Base-by-base conservation (phyloP, 495 filamentous ascomycete genomes). In the Oidiodendron maius region DNA sequence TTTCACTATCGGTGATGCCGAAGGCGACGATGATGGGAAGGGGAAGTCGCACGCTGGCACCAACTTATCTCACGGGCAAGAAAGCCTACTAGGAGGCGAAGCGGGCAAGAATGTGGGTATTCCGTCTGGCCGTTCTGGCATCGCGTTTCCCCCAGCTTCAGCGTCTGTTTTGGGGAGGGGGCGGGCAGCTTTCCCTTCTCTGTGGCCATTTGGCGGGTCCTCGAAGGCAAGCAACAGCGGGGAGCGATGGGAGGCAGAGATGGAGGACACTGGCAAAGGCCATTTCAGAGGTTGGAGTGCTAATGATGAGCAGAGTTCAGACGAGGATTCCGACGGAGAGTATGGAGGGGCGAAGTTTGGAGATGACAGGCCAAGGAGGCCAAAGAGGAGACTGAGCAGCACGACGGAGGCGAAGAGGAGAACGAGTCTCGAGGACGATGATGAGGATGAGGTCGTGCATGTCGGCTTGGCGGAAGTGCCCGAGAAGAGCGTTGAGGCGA, bases 351-450 rank as follows among this genome's bases (percentile, higher is more conserved):
- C 13, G 16, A 39, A 37, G 17, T 16, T 18, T 11, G 71, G 70
- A 26, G 60, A 65, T 49, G 63, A 70, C 25, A 4, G 10, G 42
- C 16, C 26, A 39, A 16, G 36, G 32, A 35, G 23, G 34, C 10
- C 17, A 22, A 25, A 35, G 10, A 61, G 48, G 52, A 56, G 59
- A 50, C 21, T 56, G 37, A 57, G 50, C 42, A 50, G 36, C 12
- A 74, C 71, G 16, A 69, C 73, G 2, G 75, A 80, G 61, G 74
- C 75, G 4, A 65, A 67, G 47, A 55, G 73, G 39, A 61, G 75
- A 49, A 80, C 72, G 40, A 78, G 74, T 58, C 69, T 78, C 21
- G 76, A 77, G 55, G 76, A 80, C 45, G 73, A 74, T 12, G 76
- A 79, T 49, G 75, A 77, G 16, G 72, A 76, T 15, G 75, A 75